Percentiles rank a stretch among this genome's conserved stretches.
Evolutionary conservation across 139 green algal genomes (phyloP).

Genomic region (Monoraphidium neglectum): DNA sequence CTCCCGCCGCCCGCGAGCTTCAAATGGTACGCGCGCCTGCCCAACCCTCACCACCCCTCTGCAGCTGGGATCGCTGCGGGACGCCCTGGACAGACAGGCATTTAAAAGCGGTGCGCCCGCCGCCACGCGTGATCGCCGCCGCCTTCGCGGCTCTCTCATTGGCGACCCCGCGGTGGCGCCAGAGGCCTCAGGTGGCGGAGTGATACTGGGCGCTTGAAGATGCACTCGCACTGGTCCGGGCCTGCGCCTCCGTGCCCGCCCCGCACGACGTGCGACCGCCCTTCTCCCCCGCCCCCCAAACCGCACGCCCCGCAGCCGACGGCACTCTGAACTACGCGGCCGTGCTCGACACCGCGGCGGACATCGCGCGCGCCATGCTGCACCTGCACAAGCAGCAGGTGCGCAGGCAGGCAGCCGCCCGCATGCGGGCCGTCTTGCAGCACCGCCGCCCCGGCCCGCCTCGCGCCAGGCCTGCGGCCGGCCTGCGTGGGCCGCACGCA

Average conservation of each 20-base stretch:
- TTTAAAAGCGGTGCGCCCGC: slow-evolving; percentile 18
- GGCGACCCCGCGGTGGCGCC: no score
- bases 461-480: no score
- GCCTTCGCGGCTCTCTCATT: neutral
- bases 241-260: neutral
- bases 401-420: no score
- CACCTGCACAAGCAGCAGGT: slow-evolving; percentile 28
- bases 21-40: no score
- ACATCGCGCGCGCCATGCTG: slow-evolving; percentile 28
- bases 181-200: neutral
- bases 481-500: no score
- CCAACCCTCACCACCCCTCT: no score
- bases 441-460: no score
- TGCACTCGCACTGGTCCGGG: neutral
- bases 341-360: slow-evolving; percentile 33
- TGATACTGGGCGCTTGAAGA: neutral
- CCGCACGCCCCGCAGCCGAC: neutral
- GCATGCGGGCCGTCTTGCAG: no score
- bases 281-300: neutral
- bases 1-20: no score
- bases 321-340: slow-evolving; percentile 23
- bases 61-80: slow-evolving; percentile 15
- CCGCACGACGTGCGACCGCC: neutral
- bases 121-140: no score
- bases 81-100: slow-evolving; percentile 34